A percentile compares a stretch with the other conserved stretches of the same genome.
These are phyloP conservation scores for Zarea fungicola DNA, from an alignment of 2,329 filamentous ascomycete species.

Conservation along the genomic window DNA sequence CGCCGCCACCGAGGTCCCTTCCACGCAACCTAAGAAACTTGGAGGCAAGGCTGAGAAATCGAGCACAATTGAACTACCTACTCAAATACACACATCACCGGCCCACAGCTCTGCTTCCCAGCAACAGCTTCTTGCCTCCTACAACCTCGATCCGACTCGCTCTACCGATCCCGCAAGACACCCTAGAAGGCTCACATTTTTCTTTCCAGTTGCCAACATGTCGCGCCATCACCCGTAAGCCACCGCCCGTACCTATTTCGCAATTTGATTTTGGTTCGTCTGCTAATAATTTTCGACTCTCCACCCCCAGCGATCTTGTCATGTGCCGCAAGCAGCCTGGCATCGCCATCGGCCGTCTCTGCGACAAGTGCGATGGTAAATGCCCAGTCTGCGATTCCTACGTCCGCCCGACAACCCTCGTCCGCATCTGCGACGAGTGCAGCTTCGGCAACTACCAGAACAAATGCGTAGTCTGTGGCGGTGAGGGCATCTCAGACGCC, in stretches of 20 bases:
- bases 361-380: constrained; percentile 99
- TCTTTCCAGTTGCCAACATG: constrained; percentile 47
- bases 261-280: neutral
- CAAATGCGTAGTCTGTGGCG: constrained; percentile 98
- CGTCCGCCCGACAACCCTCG: constrained; percentile 93
- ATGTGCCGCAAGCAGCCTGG: constrained; percentile 99
- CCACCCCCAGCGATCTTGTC: constrained; percentile 70
- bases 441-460: constrained; percentile 99
- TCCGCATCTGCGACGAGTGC: constrained; percentile 98
- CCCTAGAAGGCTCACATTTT: no score
- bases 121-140: neutral
- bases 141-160: neutral
- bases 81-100: no score
- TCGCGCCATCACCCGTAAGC: constrained; percentile 89
- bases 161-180: neutral
- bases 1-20: constrained; percentile 13
- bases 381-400: constrained; percentile 99
- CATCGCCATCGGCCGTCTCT: constrained; percentile 96
- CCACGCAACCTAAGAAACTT: neutral
- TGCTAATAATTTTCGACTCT: constrained; percentile 1
- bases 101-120: no score
- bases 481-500: constrained; percentile 94
- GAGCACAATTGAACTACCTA: no score
- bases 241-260: neutral
- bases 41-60: constrained; percentile 43